A percentile compares a stretch with the other conserved stretches of the same genome.
These are phyloP conservation scores for Aspergillus latus DNA, from an alignment of 2,329 filamentous ascomycete species.

Conservation along the genomic window DNA sequence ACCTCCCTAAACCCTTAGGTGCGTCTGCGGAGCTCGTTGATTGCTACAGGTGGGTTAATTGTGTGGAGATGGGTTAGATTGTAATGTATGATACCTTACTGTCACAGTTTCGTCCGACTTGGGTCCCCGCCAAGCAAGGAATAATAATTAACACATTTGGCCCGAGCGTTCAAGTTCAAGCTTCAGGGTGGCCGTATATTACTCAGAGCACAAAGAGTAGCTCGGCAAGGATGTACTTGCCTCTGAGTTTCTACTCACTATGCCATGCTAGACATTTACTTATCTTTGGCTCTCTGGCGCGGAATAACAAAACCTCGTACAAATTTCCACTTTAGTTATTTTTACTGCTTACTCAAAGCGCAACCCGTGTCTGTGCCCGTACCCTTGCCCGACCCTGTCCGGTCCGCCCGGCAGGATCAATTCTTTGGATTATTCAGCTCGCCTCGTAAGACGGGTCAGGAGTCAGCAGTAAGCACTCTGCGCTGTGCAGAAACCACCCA, in stretches of 20 bases:
- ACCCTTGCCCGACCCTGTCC: neutral
- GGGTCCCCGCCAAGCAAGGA: too few species aligned
- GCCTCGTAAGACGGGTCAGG: neutral
- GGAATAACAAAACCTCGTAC: neutral
- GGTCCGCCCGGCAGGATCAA: neutral
- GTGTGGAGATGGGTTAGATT: too few species aligned
- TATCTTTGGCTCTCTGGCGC: neutral
- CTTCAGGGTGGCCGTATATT: neutral
- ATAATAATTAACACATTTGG: too few species aligned
- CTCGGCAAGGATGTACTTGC: neutral
- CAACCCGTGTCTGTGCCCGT: neutral
- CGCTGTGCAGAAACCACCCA: conserved; percentile 1
- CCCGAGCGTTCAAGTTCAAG: too few species aligned
- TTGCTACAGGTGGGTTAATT: too few species aligned
- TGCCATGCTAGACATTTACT: neutral
- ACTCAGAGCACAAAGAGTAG: neutral
- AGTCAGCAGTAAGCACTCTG: neutral
- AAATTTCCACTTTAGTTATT: neutral
- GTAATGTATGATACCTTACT: too few species aligned
- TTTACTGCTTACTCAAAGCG: too few species aligned
- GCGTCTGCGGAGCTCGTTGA: too few species aligned
- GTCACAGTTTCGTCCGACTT: too few species aligned
- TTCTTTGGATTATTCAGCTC: neutral
- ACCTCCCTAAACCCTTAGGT: too few species aligned
- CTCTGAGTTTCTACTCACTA: neutral